A percentile compares a stretch with the other conserved stretches of the same genome.
These are phyloP conservation scores for Fusarium clavum DNA, from an alignment of 2,329 filamentous ascomycete genomes.

Conservation along the genomic window DNA sequence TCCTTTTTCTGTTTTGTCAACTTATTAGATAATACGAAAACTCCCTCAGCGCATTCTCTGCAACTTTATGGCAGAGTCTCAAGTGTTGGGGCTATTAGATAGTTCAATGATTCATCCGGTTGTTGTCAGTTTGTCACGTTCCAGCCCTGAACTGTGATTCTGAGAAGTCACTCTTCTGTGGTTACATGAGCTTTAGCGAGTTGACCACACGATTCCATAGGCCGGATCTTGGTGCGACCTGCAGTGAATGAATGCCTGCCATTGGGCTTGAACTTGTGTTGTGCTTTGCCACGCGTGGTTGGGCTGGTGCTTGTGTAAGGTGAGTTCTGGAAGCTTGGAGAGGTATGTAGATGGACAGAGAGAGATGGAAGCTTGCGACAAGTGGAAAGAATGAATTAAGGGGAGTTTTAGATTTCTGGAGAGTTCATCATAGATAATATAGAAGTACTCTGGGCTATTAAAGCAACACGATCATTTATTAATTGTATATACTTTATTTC, in stretches of 20 bases:
- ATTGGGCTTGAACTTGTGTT: not conserved
- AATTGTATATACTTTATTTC: not conserved
- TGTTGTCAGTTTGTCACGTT: not conserved
- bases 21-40: slow-evolving; percentile 29
- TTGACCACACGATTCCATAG: slow-evolving; percentile 10
- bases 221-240: slow-evolving; percentile 19
- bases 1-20: slow-evolving; percentile 7
- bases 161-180: not conserved
- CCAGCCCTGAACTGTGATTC: not conserved
- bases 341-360: not conserved
- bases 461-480: not conserved
- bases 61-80: not conserved
- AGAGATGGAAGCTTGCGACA: not conserved
- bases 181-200: slow-evolving; percentile 22
- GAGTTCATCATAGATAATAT: not conserved
- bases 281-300: slow-evolving; percentile 6
- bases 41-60: not conserved
- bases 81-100: slow-evolving; percentile 4
- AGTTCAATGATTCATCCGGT: slow-evolving; percentile 12
- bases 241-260: not conserved
- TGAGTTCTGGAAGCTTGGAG: not conserved
- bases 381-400: not conserved
- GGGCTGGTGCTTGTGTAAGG: slow-evolving; percentile 1
- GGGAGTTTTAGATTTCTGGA: not conserved
- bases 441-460: accelerated